phyloP scores from a whole-genome alignment of 768 basidiomycete genomes.

The Trametes elegans region DNA sequence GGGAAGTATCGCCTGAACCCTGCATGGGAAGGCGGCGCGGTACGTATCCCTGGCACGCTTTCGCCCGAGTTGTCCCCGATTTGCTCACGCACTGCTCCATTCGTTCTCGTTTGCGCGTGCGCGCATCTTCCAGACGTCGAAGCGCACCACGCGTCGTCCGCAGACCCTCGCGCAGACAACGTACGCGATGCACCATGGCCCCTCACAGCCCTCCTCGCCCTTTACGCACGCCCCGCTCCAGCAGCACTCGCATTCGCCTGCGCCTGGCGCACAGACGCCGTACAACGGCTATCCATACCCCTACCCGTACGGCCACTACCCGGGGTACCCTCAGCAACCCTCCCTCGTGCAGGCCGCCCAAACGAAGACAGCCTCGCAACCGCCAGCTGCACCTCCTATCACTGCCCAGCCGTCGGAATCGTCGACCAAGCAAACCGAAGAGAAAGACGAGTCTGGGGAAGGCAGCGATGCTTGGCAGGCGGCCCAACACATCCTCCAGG shows the following conservation, averaged over 20 bases:
- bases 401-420: neutral
- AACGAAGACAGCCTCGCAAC: slow-evolving; percentile 4
- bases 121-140: slow-evolving; percentile 71
- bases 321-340: slow-evolving; percentile 4
- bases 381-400: neutral
- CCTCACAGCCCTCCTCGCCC: slow-evolving; percentile 40
- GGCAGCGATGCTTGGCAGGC: slow-evolving; percentile 71
- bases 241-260: slow-evolving; percentile 25
- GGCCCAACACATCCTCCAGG: slow-evolving; percentile 73
- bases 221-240: slow-evolving; percentile 58
- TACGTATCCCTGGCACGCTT: slow-evolving; percentile 37
- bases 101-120: slow-evolving; percentile 1
- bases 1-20: slow-evolving; percentile 77
- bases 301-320: slow-evolving; percentile 15
- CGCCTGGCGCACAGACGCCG: slow-evolving; percentile 12
- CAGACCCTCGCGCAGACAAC: slow-evolving; percentile 47
- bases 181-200: slow-evolving; percentile 24
- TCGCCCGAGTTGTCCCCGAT: neutral
- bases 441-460: slow-evolving; percentile 22
- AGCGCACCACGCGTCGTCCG: slow-evolving; percentile 76
- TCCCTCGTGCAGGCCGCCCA: neutral
- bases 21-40: slow-evolving; percentile 79
- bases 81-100: neutral
- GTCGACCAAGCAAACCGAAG: slow-evolving; percentile 3
- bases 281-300: slow-evolving; percentile 11